phyloP scores from a whole-genome alignment of 2,329 filamentous ascomycete species.

The Cercospora citrullina region DNA sequence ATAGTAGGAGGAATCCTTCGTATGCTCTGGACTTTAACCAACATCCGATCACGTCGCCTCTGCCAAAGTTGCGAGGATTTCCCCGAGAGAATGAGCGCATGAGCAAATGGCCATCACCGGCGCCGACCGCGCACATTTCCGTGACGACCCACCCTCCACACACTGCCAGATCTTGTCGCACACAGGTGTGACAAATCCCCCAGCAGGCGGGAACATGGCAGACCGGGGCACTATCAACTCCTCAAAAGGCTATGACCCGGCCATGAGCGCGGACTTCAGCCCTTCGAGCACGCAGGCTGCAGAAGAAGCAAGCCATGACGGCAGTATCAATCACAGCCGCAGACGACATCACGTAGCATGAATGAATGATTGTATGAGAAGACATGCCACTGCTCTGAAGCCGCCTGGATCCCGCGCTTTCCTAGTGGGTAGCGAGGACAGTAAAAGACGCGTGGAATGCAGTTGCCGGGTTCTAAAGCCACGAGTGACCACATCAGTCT shows the following conservation, averaged over 20 bases:
- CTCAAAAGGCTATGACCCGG: not conserved
- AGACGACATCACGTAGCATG: conserved; percentile 10
- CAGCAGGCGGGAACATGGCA: not conserved
- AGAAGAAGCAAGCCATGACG: not conserved
- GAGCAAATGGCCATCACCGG: not conserved
- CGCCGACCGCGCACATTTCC: not conserved
- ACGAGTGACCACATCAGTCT: not conserved
- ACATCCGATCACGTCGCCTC: not conserved
- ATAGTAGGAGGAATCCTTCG: not conserved
- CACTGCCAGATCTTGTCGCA: not conserved
- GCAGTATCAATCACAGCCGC: not conserved
- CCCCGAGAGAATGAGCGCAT: not conserved
- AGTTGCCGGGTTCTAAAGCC: conserved; percentile 6
- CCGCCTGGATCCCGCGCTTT: not conserved
- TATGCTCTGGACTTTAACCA: not conserved
- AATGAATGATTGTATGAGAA: conserved; percentile 7
- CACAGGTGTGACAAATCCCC: not conserved
- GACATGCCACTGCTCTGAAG: not conserved
- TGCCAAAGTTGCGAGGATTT: not conserved
- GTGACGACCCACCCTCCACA: not conserved
- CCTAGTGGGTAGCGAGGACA: conserved; percentile 1
- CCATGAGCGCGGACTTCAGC: not conserved
- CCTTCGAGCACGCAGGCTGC: not conserved
- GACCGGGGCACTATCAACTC: not conserved
- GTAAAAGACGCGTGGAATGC: conserved; percentile 2